Conservation (phyloP, 805 yeast genomes). For the Candida oleophila region DNA sequence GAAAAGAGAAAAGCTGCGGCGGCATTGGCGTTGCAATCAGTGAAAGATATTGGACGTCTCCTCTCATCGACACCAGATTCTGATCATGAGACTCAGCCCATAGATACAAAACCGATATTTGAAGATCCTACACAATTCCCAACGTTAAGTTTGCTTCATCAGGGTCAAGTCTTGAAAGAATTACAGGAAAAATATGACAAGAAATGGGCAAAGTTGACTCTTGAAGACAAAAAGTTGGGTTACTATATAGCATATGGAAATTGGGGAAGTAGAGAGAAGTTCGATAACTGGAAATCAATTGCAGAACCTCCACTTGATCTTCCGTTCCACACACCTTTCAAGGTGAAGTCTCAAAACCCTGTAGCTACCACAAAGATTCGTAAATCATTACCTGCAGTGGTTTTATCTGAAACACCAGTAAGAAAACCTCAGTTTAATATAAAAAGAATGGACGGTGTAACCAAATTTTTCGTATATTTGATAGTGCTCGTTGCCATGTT, state of each 20-base stretch:
- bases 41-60: conserved; percentile 39
- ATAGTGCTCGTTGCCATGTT: conserved; percentile 46
- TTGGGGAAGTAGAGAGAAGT: conserved; percentile 66
- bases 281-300: conserved; percentile 43
- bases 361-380: conserved; percentile 21
- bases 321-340: conserved; percentile 50
- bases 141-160: conserved; percentile 45
- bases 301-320: conserved; percentile 54
- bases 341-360: conserved; percentile 26
- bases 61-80: conserved; percentile 30
- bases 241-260: conserved; percentile 68
- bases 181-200: conserved; percentile 48
- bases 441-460: conserved; percentile 54
- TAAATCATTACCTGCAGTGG: conserved; percentile 39
- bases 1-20: conserved; percentile 30
- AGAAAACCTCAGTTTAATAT: conserved; percentile 48
- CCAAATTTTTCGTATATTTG: conserved; percentile 52
- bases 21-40: conserved; percentile 35
- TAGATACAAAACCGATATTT: conserved; percentile 44
- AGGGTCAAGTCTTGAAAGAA: conserved; percentile 56
- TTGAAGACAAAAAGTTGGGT: conserved; percentile 52
- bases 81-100: conserved; percentile 44
- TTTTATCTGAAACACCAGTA: conserved; percentile 41
- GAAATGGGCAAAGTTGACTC: conserved; percentile 54
- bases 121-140: conserved; percentile 35